Evolutionary conservation across 2,329 filamentous ascomycete genomes (phyloP), one percentile per base, ranked within the genome.

Genomic region (Paecilomyces variotii): DNA sequence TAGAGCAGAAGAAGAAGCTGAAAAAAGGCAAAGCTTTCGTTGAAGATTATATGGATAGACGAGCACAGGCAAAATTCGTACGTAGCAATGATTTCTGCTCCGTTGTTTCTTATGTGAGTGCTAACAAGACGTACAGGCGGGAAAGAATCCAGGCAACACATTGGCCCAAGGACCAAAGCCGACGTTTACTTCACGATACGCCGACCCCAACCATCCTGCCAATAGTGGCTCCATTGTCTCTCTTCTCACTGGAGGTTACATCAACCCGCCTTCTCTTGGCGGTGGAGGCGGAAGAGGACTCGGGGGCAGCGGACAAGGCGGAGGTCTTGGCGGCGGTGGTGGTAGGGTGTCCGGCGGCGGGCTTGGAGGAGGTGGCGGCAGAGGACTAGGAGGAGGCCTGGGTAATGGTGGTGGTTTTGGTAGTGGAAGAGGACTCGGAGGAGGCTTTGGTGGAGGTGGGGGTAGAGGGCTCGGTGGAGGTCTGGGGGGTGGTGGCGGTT

Each of bases 141-240:
- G 57, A 26, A 67, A 77, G 56, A 77, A 81, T 57, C 79, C 78
- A 0, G 71, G 70, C 49, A 76, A 73, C 14, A 62, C 67, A 1
- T 65, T 82, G 1, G 66, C 71, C 12, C 30, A 67, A 65, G 68
- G 60, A 65, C 61, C 61, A 61, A 65, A 68, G 60, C 64, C 64
- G 49, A 66, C 70, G 25, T 82, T 82, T 61, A 68, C 71, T 0
- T 81, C 78, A 3, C 73, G 79, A 25, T 81, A 78, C 62, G 75
- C 77, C 6, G 80, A 84, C 60, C 81, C 81, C 0, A 27, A 76
- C 60, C 77, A 83, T 61, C 74, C 80, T 0, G 79, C 77, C 32
- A 80, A 77, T 62, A 80, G 73, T 28, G 81, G 81, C 2, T 76
- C 74, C 5, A 66, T 82, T 7, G 63, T 82, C 2, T 72, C 76